These are phyloP conservation scores for Pelargonium australe DNA, from an alignment of 441 rosid species.

Conservation along the genomic window DNA sequence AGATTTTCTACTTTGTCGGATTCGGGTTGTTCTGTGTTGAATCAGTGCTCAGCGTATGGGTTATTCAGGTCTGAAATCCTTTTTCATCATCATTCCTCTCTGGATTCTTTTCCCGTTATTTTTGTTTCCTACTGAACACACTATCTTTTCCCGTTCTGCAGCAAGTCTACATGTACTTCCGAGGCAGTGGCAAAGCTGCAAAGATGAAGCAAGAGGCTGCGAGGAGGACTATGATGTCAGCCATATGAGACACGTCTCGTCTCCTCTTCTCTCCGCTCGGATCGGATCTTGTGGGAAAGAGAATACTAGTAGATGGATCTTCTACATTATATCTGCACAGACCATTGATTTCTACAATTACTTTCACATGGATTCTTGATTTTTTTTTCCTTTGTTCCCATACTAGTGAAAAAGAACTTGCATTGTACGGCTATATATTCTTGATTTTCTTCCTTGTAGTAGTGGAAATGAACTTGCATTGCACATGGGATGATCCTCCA, in stretches of 20 bases:
- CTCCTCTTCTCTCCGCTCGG: too few species aligned
- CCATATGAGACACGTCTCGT: conserved; percentile 33
- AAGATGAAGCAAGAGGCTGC: conserved; percentile 79
- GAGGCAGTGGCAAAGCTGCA: conserved; percentile 94
- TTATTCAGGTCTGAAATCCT: conserved; percentile 66
- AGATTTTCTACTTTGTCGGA: conserved; percentile 86
- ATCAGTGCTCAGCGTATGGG: conserved; percentile 89
- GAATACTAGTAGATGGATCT: conserved; percentile 14
- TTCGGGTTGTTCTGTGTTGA: conserved; percentile 72
- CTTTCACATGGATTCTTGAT: neutral
- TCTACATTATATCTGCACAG: neutral
- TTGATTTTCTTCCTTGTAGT: too few species aligned
- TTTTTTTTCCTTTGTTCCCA: neutral
- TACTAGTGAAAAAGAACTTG: neutral
- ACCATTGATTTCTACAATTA: neutral
- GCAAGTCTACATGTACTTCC: conserved; percentile 98
- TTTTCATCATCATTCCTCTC: conserved; percentile 1
- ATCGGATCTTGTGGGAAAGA: conserved; percentile 11
- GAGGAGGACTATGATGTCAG: conserved; percentile 55
- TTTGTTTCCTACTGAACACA: neutral
- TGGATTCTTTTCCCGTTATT: neutral
- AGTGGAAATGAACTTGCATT: neutral
- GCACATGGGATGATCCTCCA: neutral
- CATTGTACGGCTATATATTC: neutral
- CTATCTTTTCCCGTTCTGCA: conserved; percentile 31